Evolutionary conservation across 2,329 filamentous ascomycete genomes (phyloP).

Genomic region (Alternaria sp.): DNA sequence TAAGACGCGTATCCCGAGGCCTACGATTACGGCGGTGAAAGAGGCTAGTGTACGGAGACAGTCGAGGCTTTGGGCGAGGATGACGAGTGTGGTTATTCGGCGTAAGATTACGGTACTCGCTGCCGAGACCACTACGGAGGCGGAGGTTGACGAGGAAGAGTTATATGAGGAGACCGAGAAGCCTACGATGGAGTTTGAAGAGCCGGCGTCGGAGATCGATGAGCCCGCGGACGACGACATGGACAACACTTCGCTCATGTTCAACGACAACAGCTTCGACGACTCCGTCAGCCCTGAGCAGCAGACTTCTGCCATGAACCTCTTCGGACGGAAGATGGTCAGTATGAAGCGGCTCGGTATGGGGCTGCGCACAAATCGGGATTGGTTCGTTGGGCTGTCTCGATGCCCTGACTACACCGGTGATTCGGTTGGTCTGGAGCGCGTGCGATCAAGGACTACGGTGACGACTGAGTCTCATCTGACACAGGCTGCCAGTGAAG

Average conservation of each 20-base stretch:
- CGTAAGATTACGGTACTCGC: neutral
- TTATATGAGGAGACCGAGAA: neutral
- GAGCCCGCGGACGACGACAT: neutral
- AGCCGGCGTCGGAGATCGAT: neutral
- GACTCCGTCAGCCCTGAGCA: conserved; percentile 1
- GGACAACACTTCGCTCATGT: conserved; percentile 5
- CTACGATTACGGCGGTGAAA: neutral
- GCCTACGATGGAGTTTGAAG: neutral
- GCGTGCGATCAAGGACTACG: neutral
- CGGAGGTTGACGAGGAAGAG: neutral
- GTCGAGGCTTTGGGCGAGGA: neutral
- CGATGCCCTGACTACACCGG: neutral
- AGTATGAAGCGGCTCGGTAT: neutral
- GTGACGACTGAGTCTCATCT: neutral
- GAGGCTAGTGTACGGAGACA: neutral
- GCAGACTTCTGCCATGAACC: neutral
- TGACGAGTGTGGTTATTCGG: neutral
- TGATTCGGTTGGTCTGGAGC: neutral
- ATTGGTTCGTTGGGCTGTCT: neutral
- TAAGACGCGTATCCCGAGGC: neutral
- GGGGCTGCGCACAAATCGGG: neutral
- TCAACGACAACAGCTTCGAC: conserved; percentile 14
- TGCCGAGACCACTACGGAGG: neutral
- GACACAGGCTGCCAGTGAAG: neutral
- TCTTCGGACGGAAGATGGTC: neutral